Evolutionary conservation across 371 early-diverging fungal genomes (phyloP), one percentile per base, ranked within the genome.

Genomic region (Haplosporangium sp.): DNA sequence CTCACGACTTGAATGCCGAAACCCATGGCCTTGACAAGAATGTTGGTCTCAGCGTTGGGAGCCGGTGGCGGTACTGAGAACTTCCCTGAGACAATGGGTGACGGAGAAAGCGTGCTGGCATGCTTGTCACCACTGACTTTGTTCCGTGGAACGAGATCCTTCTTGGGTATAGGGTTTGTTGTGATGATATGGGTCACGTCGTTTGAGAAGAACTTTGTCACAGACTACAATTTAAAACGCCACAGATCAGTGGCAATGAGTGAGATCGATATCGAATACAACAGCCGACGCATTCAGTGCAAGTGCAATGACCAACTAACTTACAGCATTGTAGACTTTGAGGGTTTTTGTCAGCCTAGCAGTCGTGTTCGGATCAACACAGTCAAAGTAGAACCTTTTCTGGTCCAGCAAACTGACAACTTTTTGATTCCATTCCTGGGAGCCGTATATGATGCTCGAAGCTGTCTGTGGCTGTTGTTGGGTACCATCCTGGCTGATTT

Each of bases 141-240:
- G 38, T 46, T 59, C 12, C 42, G 58, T 23, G 51, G 42, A 8
- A 54, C 20, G 42, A 12, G 41, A 16, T 60, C 66, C 42, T 60
- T 64, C 46, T 36, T 67, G 48, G 77, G 77, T 46, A 76, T 67
- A 50, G 41, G 13, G 9, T 59, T 62, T 12, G 67, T 76, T 0
- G 77, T 76, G 48, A 76, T 55, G 23, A 76, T 38, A 53, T 76
- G 77, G 18, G 77, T 76, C 36, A 71, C 77, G 9, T 70, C 71
- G 48, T 41, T 58, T 11, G 77, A 76, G 21, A 71, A 70, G 60
- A 76, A 76, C 54, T 23, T 67, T 0, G 71, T n/a, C 4, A 62
- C 51, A 13, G 54, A 36, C 77, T 76, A 38, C 18, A 37, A 53
- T 13, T 2, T 13, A 29, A 40, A 9, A 48, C 8, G 2, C 23